A percentile compares a stretch with the other conserved stretches of the same genome.
These are phyloP conservation scores for Penicillium odoratum DNA, from an alignment of 495 filamentous ascomycete species.

Conservation along the genomic window DNA sequence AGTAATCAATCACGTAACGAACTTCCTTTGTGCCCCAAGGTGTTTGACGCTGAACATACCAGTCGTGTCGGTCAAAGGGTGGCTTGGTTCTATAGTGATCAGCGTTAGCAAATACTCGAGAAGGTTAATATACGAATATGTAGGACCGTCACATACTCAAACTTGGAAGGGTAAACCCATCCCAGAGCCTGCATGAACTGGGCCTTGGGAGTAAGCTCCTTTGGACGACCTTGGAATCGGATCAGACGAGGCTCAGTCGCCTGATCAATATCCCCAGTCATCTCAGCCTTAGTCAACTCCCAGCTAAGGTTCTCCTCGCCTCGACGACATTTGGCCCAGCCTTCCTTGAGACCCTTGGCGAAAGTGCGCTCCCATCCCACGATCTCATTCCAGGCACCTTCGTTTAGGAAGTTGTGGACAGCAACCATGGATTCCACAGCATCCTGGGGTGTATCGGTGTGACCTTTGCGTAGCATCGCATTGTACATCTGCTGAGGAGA, in stretches of 20 bases:
- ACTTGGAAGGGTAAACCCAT: constrained; percentile 74
- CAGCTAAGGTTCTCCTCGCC: constrained; percentile 65
- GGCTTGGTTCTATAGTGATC: constrained; percentile 60
- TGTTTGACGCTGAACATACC: constrained; percentile 76
- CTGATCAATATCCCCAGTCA: constrained; percentile 38
- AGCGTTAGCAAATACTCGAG: constrained; percentile 7
- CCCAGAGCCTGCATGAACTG: constrained; percentile 75
- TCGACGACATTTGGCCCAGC: constrained; percentile 71
- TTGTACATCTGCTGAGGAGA: constrained; percentile 99
- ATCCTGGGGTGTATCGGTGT: constrained; percentile 88
- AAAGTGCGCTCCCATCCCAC: constrained; percentile 89
- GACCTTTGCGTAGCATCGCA: constrained; percentile 90
- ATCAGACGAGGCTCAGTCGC: constrained; percentile 65
- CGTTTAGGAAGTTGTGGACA: constrained; percentile 96
- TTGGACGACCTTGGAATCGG: constrained; percentile 82
- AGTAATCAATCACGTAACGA: constrained; percentile 98
- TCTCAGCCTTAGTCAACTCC: constrained; percentile 40
- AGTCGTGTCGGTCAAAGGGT: constrained; percentile 98
- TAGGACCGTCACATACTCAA: constrained; percentile 53
- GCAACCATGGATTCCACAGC: constrained; percentile 97
- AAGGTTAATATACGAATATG: neutral
- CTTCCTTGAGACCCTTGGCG: constrained; percentile 62
- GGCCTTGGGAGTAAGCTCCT: constrained; percentile 89
- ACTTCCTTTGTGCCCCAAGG: constrained; percentile 69
- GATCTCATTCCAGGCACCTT: constrained; percentile 95